Base-by-base conservation (phyloP, 2,329 filamentous ascomycete genomes). In the Pseudocercospora eumusae region DNA sequence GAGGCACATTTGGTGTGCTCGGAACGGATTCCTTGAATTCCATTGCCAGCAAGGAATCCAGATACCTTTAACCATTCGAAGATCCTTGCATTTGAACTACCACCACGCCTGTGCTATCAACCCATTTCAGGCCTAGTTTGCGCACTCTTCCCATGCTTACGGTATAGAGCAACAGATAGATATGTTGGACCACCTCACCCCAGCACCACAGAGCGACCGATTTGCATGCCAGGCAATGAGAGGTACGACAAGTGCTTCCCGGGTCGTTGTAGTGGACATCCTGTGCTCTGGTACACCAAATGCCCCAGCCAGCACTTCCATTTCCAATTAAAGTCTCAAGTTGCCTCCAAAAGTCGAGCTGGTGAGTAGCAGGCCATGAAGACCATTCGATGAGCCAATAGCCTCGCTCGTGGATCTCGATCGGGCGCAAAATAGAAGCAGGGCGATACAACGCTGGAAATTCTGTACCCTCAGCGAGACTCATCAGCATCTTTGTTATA, bases 111-210 rank as follows among this genome's bases (percentile, higher is more conserved):
- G 82, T 81, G 0, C 82, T 85, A 74, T 87, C 91, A 56, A 88
- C 75, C 91, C 91, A 96, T 53, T 78, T 77, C 13, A 85, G 79
- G 0, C 83, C 83, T 8, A 83, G 83, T 6, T 78, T 79, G 62
- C 83, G 82, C 15, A 93, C 75, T 63, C 81, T 81, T 31, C 88
- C 82, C 60, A 84, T 81, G 68, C 88, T 93, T 0, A 87, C 89
- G 13, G 92, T 76, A 72, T 90, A 93, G 0, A 96, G 75, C 42
- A 93, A 74, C 3, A 95, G 76, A 74, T 92, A 96, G 33, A 91
- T 81, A 69, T 96, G 88, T 58, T 86, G 83, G 0, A 86, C 85
- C 0, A 91, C 78, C 64, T 88, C 84, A 0, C 90, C 92, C 88
- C 90, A 96, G 71, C 90, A 91, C 72, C 90, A 95, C 1, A 93